phyloP scores from a whole-genome alignment of 805 yeast species.

The Ogataea glucozyma region DNA sequence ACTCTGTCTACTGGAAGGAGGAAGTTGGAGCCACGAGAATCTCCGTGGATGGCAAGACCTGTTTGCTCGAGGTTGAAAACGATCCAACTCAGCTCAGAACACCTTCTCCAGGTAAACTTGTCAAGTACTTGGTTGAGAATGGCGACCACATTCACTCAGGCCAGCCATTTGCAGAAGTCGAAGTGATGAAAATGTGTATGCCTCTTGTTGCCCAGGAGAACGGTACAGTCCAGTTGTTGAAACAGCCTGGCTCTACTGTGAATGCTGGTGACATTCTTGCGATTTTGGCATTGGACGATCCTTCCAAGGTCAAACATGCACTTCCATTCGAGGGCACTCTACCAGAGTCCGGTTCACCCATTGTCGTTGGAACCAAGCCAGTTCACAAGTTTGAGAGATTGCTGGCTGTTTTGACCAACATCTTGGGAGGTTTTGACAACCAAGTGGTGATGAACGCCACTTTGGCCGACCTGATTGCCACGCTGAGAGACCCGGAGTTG shows the following conservation, averaged over 20 bases:
- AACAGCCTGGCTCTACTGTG: slow-evolving; percentile 98
- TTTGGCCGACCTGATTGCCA: slow-evolving; percentile 67
- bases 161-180: slow-evolving; percentile 96
- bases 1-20: slow-evolving; percentile 96
- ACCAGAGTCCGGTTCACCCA: slow-evolving; percentile 85
- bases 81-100: slow-evolving; percentile 99
- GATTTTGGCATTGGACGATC: slow-evolving; percentile 91
- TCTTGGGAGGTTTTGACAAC: slow-evolving; percentile 89
- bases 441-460: slow-evolving; percentile 91
- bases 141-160: slow-evolving; percentile 93
- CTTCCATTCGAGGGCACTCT: slow-evolving; percentile 91
- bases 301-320: slow-evolving; percentile 96
- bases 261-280: slow-evolving; percentile 97
- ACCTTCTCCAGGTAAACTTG: slow-evolving; percentile 98
- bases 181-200: slow-evolving; percentile 99
- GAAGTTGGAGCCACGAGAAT: slow-evolving; percentile 94
- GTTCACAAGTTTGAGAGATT: slow-evolving; percentile 67
- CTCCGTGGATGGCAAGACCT: slow-evolving; percentile 93
- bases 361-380: slow-evolving; percentile 79
- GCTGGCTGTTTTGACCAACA: slow-evolving; percentile 66
- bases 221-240: slow-evolving; percentile 88
- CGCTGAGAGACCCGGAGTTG: slow-evolving; percentile 74
- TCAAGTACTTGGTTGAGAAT: slow-evolving; percentile 87
- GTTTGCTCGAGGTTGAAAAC: slow-evolving; percentile 89
- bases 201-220: slow-evolving; percentile 92